Evolutionary conservation across 1,284 basidiomycete species (phyloP), one percentile per base, ranked within the genome.

Genomic region (Veloboletus limbatus): DNA sequence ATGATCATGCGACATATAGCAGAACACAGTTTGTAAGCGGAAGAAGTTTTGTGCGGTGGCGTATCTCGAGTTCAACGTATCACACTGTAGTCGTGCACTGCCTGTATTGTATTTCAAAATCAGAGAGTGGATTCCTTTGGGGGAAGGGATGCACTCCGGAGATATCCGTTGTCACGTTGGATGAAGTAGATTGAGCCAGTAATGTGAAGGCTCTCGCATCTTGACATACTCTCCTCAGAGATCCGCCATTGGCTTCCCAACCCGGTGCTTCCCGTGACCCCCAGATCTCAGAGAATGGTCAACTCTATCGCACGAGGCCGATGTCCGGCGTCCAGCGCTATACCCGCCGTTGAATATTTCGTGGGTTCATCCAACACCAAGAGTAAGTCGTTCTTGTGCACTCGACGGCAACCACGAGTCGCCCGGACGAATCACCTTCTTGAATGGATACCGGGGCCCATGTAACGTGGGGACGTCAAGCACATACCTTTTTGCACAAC

Each of bases 1-100:
- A 73, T 75, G 59, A 77, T 85, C 52, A 80, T 85, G 79, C 72
- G 81, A n/a, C 78, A 82, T 54, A 82, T 85, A 34, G 72, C 63
- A n/a, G 66, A 69, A 40, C 67, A 81, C 53, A 67, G 74, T 34
- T 53, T 78, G 45, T 80, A 39, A 46, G 47, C 28, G 40, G 42
- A 36, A 50, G 58, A 36, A 21, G 41, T 40, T 27, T 27, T 33
- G 27, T 31, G 28, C 21, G 32, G 38, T 7, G 22, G 18, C 20
- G 14, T 24, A 27, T 22, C 47, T 41, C 16, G n/a, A n/a, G 42
- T 34, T 13, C 18, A 33, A 48, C 61, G 52, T 49, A 54, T 31
- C 18, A 32, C 30, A 14, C 30, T 43, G 30, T 51, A 45, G 43
- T 40, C 32, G 40, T 36, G 50, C 25, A 34, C 20, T 32, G 31